Conservation (phyloP, 768 basidiomycete genomes). For the Termitomyces sp. region DNA sequence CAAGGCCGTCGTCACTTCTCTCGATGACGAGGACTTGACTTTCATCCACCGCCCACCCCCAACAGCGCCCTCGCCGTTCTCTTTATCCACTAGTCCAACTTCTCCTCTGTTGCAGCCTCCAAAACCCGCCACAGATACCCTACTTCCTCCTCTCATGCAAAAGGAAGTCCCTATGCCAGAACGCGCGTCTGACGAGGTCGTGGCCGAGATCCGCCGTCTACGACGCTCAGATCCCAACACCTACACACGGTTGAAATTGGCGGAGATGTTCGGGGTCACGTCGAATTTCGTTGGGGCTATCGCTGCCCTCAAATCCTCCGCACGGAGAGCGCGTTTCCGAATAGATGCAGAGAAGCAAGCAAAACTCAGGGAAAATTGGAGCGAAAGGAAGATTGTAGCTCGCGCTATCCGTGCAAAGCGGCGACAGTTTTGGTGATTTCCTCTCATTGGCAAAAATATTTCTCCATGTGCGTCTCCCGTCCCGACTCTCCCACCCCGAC, state of each 20-base stretch:
- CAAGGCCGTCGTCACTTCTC: constrained; percentile 43
- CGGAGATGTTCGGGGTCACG: constrained; percentile 73
- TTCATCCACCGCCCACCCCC: constrained; percentile 88
- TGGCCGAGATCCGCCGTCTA: constrained; percentile 56
- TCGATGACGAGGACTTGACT: constrained; percentile 56
- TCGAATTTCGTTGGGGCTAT: constrained; percentile 60
- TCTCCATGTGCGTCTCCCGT: constrained; percentile 5
- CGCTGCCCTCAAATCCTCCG: constrained; percentile 55
- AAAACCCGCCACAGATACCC: constrained; percentile 19
- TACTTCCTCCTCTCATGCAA: constrained; percentile 47
- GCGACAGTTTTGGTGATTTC: constrained; percentile 64
- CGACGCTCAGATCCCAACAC: constrained; percentile 51
- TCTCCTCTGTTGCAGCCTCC: constrained; percentile 64
- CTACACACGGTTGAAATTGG: constrained; percentile 65
- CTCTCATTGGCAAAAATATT: constrained; percentile 6
- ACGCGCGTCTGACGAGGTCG: constrained; percentile 47
- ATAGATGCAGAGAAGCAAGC: constrained; percentile 32
- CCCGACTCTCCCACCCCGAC: background rate
- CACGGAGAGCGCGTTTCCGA: constrained; percentile 38
- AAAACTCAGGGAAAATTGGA: constrained; percentile 61
- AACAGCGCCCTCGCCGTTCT: constrained; percentile 67
- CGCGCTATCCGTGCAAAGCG: constrained; percentile 66
- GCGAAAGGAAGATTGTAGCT: constrained; percentile 59
- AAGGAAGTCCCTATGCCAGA: constrained; percentile 24
- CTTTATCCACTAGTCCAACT: constrained; percentile 61